Base-by-base conservation (phyloP, 78 protist genomes). In the Blattamonas nauphoetae region DNA sequence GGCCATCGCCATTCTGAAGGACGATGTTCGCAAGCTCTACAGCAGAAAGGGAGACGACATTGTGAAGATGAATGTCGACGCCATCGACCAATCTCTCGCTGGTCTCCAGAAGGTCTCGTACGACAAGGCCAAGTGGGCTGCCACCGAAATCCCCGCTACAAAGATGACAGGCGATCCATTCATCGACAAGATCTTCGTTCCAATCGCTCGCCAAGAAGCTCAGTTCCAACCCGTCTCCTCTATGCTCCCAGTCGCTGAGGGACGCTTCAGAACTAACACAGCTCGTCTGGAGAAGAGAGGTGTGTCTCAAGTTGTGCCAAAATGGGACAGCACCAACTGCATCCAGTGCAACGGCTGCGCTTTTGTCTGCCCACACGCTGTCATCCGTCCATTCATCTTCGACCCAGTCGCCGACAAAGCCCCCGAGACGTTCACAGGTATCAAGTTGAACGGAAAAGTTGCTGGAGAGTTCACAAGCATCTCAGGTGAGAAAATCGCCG, bases 341-440 rank as follows among this genome's bases (percentile, higher is more conserved):
- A 71, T 82, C 21, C 90, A 89, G 81, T 92, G 94, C 90, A 90
- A 88, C 85, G 42, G 44, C 78, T 92, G 94, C 90, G 88, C 91
- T 35, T 0, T 64, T n/a, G 92, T 86, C 85, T 92, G 94, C 91
- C 92, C 94, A 3, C 93, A 90, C 85, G 89, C 92, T 32, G 91
- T 87, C 84, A 90, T 92, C 46, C 81, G 94, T 29, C 90, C 91
- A 2, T 88, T 85, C 82, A 77, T 90, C 41, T 11, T 79, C 6
- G 41, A 79, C 41, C 45, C 33, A 2, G 90, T 3, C 29, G 88
- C 82, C 77, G n/a, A 34, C 38, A 42, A 0, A 3, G 80, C 45
- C 42, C 83, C 89, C 81, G 34, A 83, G 84, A 64, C 45, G 41
- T 36, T 79, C 83, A 79, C 6, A 4, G 83, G 45, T 42, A 45